Evolutionary conservation across 139 green algal species (phyloP).

Genomic region (Haematococcus lacustris): DNA sequence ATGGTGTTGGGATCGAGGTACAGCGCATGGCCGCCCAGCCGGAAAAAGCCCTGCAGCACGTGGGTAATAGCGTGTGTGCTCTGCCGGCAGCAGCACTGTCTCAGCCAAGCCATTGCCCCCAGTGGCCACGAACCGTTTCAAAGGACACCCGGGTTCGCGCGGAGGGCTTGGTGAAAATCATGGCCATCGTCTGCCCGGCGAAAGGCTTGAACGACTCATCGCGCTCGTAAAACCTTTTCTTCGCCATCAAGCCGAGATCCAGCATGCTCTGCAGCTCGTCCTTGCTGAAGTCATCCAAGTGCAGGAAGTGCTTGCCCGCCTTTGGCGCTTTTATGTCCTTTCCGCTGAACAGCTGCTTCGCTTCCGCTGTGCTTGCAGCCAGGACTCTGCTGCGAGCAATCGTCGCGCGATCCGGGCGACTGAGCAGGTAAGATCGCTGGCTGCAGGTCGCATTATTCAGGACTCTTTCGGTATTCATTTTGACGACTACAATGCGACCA

Average conservation of each 20-base stretch:
- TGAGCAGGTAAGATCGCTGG: too few species aligned
- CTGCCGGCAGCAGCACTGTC: too few species aligned
- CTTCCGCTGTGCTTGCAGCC: too few species aligned
- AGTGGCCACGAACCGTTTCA: conserved; percentile 78
- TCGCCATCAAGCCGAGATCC: conserved; percentile 65
- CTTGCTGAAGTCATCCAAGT: conserved; percentile 92
- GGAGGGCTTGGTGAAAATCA: conserved; percentile 99
- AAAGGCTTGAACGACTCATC: conserved; percentile 88
- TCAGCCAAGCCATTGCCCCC: too few species aligned
- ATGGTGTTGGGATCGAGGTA: conserved; percentile 56
- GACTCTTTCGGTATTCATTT: too few species aligned
- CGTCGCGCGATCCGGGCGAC: too few species aligned
- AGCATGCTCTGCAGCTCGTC: conserved; percentile 87
- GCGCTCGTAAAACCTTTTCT: conserved; percentile 67
- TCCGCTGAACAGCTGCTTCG: too few species aligned
- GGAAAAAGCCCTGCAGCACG: conserved; percentile 86
- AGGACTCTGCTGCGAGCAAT: too few species aligned
- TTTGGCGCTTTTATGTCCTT: conserved; percentile 21
- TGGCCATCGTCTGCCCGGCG: conserved; percentile 85
- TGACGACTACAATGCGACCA: too few species aligned
- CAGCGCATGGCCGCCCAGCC: conserved; percentile 87
- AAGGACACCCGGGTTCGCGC: conserved; percentile 95
- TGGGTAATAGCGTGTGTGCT: too few species aligned
- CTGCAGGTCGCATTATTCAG: too few species aligned
- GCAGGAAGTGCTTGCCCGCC: conserved; percentile 75